phyloP scores from a whole-genome alignment of 352 stramenopile species.

The Phytophthora brassicae region DNA sequence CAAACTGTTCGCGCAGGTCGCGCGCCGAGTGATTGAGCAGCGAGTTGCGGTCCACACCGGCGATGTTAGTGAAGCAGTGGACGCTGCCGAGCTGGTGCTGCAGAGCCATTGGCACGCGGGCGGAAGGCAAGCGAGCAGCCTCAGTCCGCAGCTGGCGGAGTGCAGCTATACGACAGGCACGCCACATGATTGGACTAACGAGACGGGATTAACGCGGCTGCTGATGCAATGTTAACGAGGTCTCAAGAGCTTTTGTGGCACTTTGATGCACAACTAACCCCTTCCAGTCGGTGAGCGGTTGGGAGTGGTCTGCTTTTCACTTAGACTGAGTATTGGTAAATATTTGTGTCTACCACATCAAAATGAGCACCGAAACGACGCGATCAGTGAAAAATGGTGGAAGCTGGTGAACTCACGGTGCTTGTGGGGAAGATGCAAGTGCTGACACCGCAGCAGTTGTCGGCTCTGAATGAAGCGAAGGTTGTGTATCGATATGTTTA shows the following conservation, averaged over 20 bases:
- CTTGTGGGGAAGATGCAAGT: slow-evolving; percentile 54
- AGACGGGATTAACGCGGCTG: background rate
- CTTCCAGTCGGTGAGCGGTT: slow-evolving; percentile 19
- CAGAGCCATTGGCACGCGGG: slow-evolving; percentile 16
- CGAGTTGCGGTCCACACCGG: slow-evolving; percentile 45
- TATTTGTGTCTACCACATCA: slow-evolving; percentile 22
- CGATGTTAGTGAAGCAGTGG: slow-evolving; percentile 43
- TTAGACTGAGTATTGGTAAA: slow-evolving; percentile 12
- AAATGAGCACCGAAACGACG: slow-evolving; percentile 17
- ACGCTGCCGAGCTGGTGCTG: slow-evolving; percentile 18
- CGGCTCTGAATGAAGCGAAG: slow-evolving; percentile 71
- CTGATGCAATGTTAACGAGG: background rate
- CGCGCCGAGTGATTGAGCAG: slow-evolving; percentile 42
- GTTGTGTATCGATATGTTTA: no score
- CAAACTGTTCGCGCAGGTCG: slow-evolving; percentile 43
- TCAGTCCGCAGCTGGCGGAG: slow-evolving; percentile 43
- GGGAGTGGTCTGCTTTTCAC: slow-evolving; percentile 20
- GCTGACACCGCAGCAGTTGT: slow-evolving; percentile 61
- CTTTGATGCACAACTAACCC: slow-evolving; percentile 19
- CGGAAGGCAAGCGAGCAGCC: slow-evolving; percentile 9
- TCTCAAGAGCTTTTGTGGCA: slow-evolving; percentile 14
- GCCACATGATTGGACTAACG: slow-evolving; percentile 50
- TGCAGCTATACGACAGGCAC: slow-evolving; percentile 47
- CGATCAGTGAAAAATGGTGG: slow-evolving; percentile 14
- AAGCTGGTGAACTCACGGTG: background rate